Base-by-base conservation (phyloP, 2,329 filamentous ascomycete species). In the Cordyceps cateniannulata region DNA sequence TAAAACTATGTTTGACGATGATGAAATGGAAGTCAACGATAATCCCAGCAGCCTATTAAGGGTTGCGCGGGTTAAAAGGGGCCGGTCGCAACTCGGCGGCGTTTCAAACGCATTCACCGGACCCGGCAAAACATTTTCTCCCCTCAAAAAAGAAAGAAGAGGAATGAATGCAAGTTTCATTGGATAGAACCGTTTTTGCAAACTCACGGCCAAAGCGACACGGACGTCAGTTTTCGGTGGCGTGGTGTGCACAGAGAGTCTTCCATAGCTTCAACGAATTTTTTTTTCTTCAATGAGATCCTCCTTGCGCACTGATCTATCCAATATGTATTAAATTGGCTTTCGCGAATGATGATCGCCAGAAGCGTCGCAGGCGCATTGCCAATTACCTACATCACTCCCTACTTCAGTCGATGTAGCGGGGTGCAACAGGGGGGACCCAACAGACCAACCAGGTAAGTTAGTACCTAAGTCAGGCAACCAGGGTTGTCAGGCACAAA, bases 1-100 rank as follows among this genome's bases (percentile, higher is more conserved):
- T 52, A 84, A 85, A 64, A 89, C 85, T 3, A 70, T 95, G 6
- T 91, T 93, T 62, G 87, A 88, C 9, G 87, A 87, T 5, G 87
- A 89, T 9, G 81, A 79, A 20, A 25, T 51, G 32, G 45, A 45
- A 18, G n/a, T 12, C 29, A 29, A 52, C 25, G 42, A 55, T 10
- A 55, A 38, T 10, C 27, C 24, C 5, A n/a, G 25, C 32, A 55
- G 20, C 25, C 52, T 38, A 12, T 5, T 38, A 7, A 49, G 25
- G 16, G 22, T 32, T 48, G 59, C 24, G 42, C 55, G 56, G 14
- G 42, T 27, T 10, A 62, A 56, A n/a, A 32, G 50, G n/a, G 42
- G 20, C 16, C 44, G 50, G 75, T 71, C 73, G 27, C 73, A 72
- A 1, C 71, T 80, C 50, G 74, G 68, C 44, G 72, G 73, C 35